Evolutionary conservation across 192 early-diverging fungal species (phyloP).

Genomic region (Coemansia sp.): DNA sequence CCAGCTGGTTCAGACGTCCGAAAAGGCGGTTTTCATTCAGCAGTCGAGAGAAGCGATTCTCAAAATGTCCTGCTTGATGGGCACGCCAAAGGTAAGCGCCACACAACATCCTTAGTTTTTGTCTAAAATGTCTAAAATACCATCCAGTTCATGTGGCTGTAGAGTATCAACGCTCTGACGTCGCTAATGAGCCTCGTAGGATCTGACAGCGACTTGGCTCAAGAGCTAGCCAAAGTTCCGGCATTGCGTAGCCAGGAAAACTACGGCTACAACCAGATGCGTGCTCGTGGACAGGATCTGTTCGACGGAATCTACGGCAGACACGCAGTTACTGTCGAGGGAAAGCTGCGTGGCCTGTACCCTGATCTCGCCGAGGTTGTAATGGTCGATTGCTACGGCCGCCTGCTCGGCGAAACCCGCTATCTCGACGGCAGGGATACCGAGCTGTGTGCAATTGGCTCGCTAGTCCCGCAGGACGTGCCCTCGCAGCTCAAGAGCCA

Average conservation of each 20-base stretch:
- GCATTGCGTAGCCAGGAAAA: not conserved
- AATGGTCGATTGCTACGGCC: constrained; percentile 36
- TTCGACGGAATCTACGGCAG: constrained; percentile 29
- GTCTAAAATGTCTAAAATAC: not conserved
- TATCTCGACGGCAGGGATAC: constrained; percentile 30
- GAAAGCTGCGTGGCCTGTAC: constrained; percentile 18
- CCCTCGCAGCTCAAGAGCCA: constrained; percentile 47
- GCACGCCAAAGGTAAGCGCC: constrained; percentile 23
- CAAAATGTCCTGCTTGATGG: constrained; percentile 42
- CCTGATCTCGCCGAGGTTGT: constrained; percentile 36
- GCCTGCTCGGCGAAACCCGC: constrained; percentile 19
- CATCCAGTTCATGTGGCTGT: not conserved
- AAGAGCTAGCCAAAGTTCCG: constrained; percentile 5
- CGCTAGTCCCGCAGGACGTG: constrained; percentile 36
- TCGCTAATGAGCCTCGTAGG: constrained; percentile 14
- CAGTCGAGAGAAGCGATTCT: constrained; percentile 31
- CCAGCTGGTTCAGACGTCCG: constrained; percentile 9
- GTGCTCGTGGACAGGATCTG: constrained; percentile 16
- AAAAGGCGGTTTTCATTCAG: constrained; percentile 21
- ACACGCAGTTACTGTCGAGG: constrained; percentile 16
- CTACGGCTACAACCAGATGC: constrained; percentile 20
- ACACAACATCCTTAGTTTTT: not conserved
- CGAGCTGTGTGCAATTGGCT: constrained; percentile 31
- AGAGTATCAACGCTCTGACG: constrained; percentile 28
- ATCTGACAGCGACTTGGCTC: not conserved